These are phyloP conservation scores for Dimocarpus longan DNA, from an alignment of 345 rosid species.

Conservation along the genomic window DNA sequence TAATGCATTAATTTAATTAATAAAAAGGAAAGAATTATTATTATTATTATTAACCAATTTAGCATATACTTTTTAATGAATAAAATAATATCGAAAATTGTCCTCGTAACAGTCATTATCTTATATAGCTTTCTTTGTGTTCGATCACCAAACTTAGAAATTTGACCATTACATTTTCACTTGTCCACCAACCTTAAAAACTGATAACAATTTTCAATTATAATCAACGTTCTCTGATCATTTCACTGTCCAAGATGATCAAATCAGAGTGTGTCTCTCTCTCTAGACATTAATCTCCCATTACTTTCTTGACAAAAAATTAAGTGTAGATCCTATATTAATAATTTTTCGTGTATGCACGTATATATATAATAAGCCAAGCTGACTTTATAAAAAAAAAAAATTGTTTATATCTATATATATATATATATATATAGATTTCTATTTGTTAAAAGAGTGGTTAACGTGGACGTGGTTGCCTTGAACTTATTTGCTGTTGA, in stretches of 20 bases:
- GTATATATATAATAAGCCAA: too few species aligned
- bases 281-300: too few species aligned
- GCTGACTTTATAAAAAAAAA: too few species aligned
- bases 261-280: not conserved
- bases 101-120: not conserved
- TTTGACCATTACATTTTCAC: not conserved
- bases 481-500: constrained; percentile 48
- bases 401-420: too few species aligned
- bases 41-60: not conserved
- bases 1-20: too few species aligned
- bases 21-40: not conserved
- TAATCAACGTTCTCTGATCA: not conserved
- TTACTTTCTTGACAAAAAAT: too few species aligned
- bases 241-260: not conserved
- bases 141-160: constrained; percentile 15
- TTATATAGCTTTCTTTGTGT: not conserved
- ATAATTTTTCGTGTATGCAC: too few species aligned
- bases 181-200: not conserved
- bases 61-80: not conserved
- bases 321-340: too few species aligned
- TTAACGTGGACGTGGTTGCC: constrained; percentile 36
- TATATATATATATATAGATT: too few species aligned
- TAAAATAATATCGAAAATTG: not conserved
- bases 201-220: not conserved
- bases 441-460: not conserved